Percentiles rank a stretch among this genome's conserved stretches.
Evolutionary conservation across 768 basidiomycete species (phyloP).

Genomic region (Sistotremastrum suecicum): DNA sequence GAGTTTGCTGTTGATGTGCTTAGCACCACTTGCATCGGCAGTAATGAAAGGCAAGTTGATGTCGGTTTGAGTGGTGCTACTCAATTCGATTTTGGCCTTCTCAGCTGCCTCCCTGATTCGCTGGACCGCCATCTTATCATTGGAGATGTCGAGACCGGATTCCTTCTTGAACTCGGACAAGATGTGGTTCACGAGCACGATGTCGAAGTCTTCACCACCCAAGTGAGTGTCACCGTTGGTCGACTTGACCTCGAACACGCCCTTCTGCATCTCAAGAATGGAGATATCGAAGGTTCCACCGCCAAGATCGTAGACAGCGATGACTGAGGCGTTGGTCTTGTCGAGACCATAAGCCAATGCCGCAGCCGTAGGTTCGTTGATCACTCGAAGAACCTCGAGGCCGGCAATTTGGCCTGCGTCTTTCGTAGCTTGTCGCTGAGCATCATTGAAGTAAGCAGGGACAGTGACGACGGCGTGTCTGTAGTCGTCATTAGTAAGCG

Average conservation of each 20-base stretch:
- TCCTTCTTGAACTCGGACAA: slow-evolving; percentile 93
- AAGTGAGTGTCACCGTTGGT: slow-evolving; percentile 99
- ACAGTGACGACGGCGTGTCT: slow-evolving; percentile 89
- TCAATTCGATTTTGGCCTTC: slow-evolving; percentile 98
- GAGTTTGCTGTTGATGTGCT: slow-evolving; percentile 91
- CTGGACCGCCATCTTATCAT: slow-evolving; percentile 94
- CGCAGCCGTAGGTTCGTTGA: slow-evolving; percentile 98
- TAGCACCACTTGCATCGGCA: slow-evolving; percentile 85
- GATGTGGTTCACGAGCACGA: slow-evolving; percentile 74
- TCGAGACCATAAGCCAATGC: slow-evolving; percentile 97
- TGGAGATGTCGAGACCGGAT: slow-evolving; percentile 60
- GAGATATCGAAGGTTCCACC: slow-evolving; percentile 99
- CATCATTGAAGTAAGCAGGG: slow-evolving; percentile 98
- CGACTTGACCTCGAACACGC: slow-evolving; percentile 99
- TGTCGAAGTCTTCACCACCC: slow-evolving; percentile 95
- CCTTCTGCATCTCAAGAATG: slow-evolving; percentile 98
- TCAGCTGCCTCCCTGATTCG: slow-evolving; percentile 98
- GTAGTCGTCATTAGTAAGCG: slow-evolving; percentile 4
- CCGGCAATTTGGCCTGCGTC: slow-evolving; percentile 96
- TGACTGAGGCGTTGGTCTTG: slow-evolving; percentile 62
- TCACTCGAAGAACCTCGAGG: slow-evolving; percentile 92
- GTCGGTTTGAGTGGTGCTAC: slow-evolving; percentile 89
- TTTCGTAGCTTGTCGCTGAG: slow-evolving; percentile 97
- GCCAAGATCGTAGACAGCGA: slow-evolving; percentile 97
- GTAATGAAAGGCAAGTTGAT: slow-evolving; percentile 98